phyloP scores from a whole-genome alignment of 768 basidiomycete genomes.

The Macrolepiota dolichaula region DNA sequence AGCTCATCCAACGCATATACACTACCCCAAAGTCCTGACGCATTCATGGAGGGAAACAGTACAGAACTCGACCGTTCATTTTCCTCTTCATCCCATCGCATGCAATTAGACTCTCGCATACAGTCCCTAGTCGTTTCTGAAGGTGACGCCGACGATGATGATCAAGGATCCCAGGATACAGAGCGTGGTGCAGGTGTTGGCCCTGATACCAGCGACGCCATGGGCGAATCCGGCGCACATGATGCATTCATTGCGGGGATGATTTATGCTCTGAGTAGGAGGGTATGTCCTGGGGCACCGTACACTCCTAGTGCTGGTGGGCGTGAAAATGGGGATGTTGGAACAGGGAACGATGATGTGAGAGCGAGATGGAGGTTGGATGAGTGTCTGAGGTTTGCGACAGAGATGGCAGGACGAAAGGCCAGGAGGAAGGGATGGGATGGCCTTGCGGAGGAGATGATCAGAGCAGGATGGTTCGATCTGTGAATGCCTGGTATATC shows the following conservation, averaged over 20 bases:
- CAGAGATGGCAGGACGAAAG: conserved; percentile 77
- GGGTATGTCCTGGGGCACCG: conserved; percentile 71
- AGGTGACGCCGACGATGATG: conserved; percentile 36
- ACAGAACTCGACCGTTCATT: conserved; percentile 15
- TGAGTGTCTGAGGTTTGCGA: conserved; percentile 85
- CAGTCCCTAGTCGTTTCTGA: conserved; percentile 22
- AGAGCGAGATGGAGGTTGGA: conserved; percentile 72
- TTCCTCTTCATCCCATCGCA: conserved; percentile 16
- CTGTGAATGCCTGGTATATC: neutral
- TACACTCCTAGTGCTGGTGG: conserved; percentile 58
- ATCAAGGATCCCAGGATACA: conserved; percentile 57
- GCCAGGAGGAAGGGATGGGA: conserved; percentile 60
- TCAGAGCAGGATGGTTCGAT: conserved; percentile 73
- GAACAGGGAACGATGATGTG: conserved; percentile 32
- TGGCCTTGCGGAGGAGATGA: conserved; percentile 73
- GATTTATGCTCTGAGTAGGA: conserved; percentile 76
- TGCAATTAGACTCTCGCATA: conserved; percentile 25
- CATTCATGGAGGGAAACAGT: conserved; percentile 19
- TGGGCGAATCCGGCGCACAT: conserved; percentile 77
- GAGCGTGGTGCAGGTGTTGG: conserved; percentile 33
- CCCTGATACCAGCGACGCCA: conserved; percentile 32
- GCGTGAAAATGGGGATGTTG: conserved; percentile 25
- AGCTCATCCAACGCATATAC: conserved; percentile 57
- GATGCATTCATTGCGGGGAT: conserved; percentile 86
- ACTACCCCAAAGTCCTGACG: conserved; percentile 26